These are phyloP conservation scores for Phytophthora pluvialis DNA, from an alignment of 352 stramenopile genomes.

Conservation along the genomic window DNA sequence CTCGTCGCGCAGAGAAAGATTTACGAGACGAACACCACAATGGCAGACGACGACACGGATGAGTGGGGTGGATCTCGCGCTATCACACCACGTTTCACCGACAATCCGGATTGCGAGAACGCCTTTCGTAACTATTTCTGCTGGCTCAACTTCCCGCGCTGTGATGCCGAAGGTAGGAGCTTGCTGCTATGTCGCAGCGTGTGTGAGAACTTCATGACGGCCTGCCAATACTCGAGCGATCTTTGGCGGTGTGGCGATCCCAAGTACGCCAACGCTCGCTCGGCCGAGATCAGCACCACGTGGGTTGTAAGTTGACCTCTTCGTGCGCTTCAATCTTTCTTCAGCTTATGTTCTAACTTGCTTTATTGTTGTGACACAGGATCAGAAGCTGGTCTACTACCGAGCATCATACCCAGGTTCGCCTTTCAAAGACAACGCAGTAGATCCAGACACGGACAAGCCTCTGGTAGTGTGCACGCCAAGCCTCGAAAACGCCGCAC, in stretches of 20 bases:
- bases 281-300: constrained; percentile 63
- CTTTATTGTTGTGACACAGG: constrained; percentile 32
- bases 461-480: constrained; percentile 83
- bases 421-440: constrained; percentile 78
- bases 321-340: constrained; percentile 2
- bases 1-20: constrained; percentile 61
- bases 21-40: constrained; percentile 69
- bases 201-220: constrained; percentile 92
- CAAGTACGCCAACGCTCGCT: constrained; percentile 71
- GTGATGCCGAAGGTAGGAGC: constrained; percentile 81
- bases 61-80: constrained; percentile 67
- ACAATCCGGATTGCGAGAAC: constrained; percentile 90
- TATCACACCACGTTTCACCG: constrained; percentile 79
- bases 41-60: constrained; percentile 64
- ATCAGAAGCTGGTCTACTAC: constrained; percentile 77
- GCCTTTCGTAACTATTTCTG: constrained; percentile 92
- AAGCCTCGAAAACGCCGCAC: constrained; percentile 70
- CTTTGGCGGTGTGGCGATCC: constrained; percentile 89
- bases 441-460: constrained; percentile 74
- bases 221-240: constrained; percentile 83
- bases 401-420: constrained; percentile 80
- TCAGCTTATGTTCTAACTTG: constrained; percentile 1
- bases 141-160: constrained; percentile 93
- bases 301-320: constrained; percentile 53
- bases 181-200: constrained; percentile 89